Base-by-base conservation (phyloP, 805 yeast species). In the Teunomyces panamensis region DNA sequence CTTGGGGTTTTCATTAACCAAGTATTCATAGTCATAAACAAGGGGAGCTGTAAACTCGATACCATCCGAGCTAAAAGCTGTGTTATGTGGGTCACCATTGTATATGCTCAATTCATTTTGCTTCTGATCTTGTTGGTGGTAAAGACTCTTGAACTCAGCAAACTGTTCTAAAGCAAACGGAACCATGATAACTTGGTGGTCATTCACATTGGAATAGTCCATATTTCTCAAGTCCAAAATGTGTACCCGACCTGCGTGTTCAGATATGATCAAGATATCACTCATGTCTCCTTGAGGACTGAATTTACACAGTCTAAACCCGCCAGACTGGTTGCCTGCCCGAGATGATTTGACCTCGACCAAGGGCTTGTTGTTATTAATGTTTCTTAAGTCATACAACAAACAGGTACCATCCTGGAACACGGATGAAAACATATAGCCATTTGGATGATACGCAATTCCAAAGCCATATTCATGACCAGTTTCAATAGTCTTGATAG, bases 241-340 rank as follows among this genome's bases (percentile, higher is more conserved):
- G 66, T 91, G 98, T 3, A 91, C 87, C 46, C 96, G 75, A 0
- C 96, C 95, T 45, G 83, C 85, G 56, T 91, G 96, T 62, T 91
- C 97, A 46, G 86, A 78, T 2, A 91, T 74, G 45, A 87, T 79
- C 48, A 91, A 68, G 49, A 89, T 65, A 64, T 91, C 96, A 56
- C 85, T 91, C 11, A 85, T 71, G 3, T 88, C 85, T 64, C 71
- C 49, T 67, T 73, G 48, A 65, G 77, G 57, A 30, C 77, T 71
- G 39, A 77, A 68, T 54, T 73, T 71, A 54, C 75, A 69, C 50
- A 84, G 81, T 50, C 94, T 71, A 59, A 86, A 85, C 0, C 90
- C 87, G 3, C 92, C 91, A 42, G 60, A 77, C 50, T 65, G 72
- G 55, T 78, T 70, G 28, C 75, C 71, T 7, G 69, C 71, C 52